Conservation (phyloP, 2,329 filamentous ascomycete species). For the Alternaria metachromatica region DNA sequence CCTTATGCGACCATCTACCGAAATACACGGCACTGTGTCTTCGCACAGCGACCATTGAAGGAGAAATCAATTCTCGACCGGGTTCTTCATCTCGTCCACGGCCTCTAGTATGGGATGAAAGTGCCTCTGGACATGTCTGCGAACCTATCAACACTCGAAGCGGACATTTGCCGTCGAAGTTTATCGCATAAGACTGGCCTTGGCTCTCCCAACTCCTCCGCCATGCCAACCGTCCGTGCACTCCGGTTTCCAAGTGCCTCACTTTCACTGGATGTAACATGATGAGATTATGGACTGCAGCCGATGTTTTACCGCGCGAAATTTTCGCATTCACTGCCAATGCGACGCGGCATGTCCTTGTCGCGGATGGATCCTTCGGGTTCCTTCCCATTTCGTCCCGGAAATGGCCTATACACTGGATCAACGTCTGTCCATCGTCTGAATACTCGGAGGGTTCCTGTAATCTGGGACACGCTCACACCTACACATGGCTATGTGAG, state of each 20-base stretch:
- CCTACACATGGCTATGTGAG: not conserved
- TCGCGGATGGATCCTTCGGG: not conserved
- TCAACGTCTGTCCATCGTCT: not conserved
- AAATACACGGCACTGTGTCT: not conserved
- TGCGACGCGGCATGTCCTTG: constrained; percentile 4
- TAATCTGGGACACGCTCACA: not conserved
- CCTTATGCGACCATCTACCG: not conserved
- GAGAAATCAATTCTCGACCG: not conserved
- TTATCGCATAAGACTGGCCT: not conserved
- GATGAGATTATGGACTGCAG: not conserved
- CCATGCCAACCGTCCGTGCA: not conserved
- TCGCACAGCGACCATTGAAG: not conserved
- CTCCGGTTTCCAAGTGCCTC: constrained; percentile 7
- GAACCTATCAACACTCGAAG: not conserved
- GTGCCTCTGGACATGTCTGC: not conserved
- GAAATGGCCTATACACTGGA: not conserved
- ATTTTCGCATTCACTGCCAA: constrained; percentile 3
- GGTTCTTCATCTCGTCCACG: not conserved
- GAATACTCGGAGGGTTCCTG: not conserved
- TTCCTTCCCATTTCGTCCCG: not conserved
- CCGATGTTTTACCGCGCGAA: constrained; percentile 11
- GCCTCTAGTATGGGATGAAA: not conserved
- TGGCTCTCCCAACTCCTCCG: not conserved
- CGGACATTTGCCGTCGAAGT: not conserved
- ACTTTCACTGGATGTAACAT: constrained; percentile 9